A percentile compares a stretch with the other conserved stretches of the same genome.
These are phyloP conservation scores for Zygoascus sp. DNA, from an alignment of 1,139 yeast genomes.

Conservation along the genomic window DNA sequence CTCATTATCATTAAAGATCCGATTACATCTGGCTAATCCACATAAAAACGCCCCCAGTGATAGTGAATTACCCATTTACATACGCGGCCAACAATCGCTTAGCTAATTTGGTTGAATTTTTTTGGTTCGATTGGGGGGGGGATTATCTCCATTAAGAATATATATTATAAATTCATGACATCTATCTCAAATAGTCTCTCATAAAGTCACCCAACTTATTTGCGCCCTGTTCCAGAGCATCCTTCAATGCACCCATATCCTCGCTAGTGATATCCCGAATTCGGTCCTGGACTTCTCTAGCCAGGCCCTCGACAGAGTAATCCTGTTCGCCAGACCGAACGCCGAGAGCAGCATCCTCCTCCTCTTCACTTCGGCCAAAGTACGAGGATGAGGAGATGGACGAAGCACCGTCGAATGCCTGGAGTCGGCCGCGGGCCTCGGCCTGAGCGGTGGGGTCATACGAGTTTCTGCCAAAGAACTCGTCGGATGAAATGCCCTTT, in stretches of 20 bases:
- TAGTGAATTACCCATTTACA: too few relatives aligned
- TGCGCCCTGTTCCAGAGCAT: conserved; percentile 94
- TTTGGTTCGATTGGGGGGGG: too few relatives aligned
- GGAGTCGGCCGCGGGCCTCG: conserved; percentile 77
- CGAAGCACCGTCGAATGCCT: conserved; percentile 78
- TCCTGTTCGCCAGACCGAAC: conserved; percentile 33
- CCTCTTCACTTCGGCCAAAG: conserved; percentile 77
- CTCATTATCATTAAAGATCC: too few relatives aligned
- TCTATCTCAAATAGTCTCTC: conserved; percentile 66
- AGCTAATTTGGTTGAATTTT: too few relatives aligned
- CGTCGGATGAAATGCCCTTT: conserved; percentile 94
- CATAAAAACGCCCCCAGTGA: too few relatives aligned
- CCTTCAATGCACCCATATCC: conserved; percentile 81
- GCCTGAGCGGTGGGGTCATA: conserved; percentile 73
- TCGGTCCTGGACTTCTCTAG: conserved; percentile 63
- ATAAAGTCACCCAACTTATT: conserved; percentile 76
- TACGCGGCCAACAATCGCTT: too few relatives aligned
- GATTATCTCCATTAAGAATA: too few relatives aligned
- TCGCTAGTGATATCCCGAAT: conserved; percentile 76
- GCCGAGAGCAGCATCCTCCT: conserved; percentile 34
- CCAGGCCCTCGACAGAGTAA: conserved; percentile 47
- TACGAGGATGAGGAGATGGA: conserved; percentile 88
- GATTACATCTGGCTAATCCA: too few relatives aligned
- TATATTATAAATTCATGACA: background rate
- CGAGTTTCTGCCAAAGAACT: conserved; percentile 82